Evolutionary conservation across 192 early-diverging fungal genomes (phyloP).

Genomic region (Coemansia biformis): DNA sequence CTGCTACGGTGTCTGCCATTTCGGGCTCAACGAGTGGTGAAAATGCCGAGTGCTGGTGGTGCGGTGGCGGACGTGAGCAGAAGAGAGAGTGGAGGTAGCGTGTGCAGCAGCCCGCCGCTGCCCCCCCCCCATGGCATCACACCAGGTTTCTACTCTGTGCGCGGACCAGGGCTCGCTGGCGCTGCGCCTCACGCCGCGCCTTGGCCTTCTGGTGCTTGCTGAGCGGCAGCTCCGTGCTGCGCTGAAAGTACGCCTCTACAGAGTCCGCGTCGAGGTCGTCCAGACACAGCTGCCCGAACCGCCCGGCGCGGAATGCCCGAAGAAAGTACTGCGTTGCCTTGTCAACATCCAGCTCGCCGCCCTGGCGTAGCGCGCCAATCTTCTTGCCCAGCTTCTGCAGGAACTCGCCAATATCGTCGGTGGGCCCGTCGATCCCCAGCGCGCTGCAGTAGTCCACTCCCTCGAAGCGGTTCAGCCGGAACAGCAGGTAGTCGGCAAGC

Average conservation of each 20-base stretch:
- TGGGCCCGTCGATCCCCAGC: slow-evolving; percentile 58
- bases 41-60: too few relatives aligned
- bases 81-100: too few relatives aligned
- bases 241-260: slow-evolving; percentile 51
- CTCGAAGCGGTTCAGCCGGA: slow-evolving; percentile 65
- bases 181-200: slow-evolving; percentile 36
- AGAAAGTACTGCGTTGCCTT: slow-evolving; percentile 69
- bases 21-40: too few relatives aligned
- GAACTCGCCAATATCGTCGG: slow-evolving; percentile 66
- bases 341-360: slow-evolving; percentile 60
- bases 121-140: too few relatives aligned
- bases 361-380: slow-evolving; percentile 63
- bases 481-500: slow-evolving; percentile 86
- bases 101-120: too few relatives aligned
- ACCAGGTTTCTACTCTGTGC: slow-evolving; percentile 17
- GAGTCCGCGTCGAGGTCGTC: slow-evolving; percentile 63
- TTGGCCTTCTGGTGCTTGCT: slow-evolving; percentile 46
- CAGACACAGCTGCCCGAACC: slow-evolving; percentile 72
- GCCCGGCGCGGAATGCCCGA: slow-evolving; percentile 76
- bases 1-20: too few relatives aligned
- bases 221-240: slow-evolving; percentile 14
- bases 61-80: too few relatives aligned
- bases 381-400: slow-evolving; percentile 58
- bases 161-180: slow-evolving; percentile 28
- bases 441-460: slow-evolving; percentile 51